A percentile compares a stretch with the other conserved stretches of the same genome.
phyloP scores from a whole-genome alignment of 805 yeast genomes.

The Cyberlindnera petersonii region DNA sequence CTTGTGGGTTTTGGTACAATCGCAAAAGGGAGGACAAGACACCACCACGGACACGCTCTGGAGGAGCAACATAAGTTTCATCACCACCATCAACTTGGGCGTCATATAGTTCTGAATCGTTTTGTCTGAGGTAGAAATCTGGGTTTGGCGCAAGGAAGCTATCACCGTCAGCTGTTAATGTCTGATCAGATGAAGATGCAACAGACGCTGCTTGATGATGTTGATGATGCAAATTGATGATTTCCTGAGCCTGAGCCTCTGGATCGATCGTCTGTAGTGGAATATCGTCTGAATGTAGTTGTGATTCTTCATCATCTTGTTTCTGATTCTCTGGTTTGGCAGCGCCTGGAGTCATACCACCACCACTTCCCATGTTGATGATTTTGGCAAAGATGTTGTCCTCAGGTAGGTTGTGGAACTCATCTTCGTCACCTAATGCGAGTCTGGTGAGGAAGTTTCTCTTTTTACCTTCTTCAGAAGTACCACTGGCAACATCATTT shows the following conservation, averaged over 20 bases:
- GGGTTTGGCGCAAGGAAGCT: constrained; percentile 39
- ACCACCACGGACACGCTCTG: constrained; percentile 74
- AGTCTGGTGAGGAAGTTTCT: constrained; percentile 15
- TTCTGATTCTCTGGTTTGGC: constrained; percentile 16
- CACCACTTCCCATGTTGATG: constrained; percentile 31
- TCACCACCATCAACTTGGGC: constrained; percentile 30
- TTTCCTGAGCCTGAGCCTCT: constrained; percentile 50
- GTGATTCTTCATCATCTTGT: constrained; percentile 36
- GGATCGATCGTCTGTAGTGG: constrained; percentile 43
- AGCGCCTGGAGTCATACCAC: constrained; percentile 36
- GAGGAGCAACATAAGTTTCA: constrained; percentile 51
- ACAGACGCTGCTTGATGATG: constrained; percentile 3
- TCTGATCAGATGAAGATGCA: constrained; percentile 10
- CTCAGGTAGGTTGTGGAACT: constrained; percentile 23
- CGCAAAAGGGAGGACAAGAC: constrained; percentile 74
- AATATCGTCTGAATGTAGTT: constrained; percentile 31
- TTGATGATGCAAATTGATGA: constrained; percentile 46
- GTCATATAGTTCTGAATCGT: constrained; percentile 26
- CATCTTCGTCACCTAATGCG: constrained; percentile 21
- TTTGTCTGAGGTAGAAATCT: constrained; percentile 36
- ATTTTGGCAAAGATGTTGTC: constrained; percentile 29
- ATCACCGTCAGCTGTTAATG: constrained; percentile 16
- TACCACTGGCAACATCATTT: constrained; percentile 1
- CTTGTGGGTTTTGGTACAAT: constrained; percentile 51
- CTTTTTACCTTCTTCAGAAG: constrained; percentile 6